Conservation (phyloP, 1,139 yeast genomes). For the Nakaseomyces glabratus region DNA sequence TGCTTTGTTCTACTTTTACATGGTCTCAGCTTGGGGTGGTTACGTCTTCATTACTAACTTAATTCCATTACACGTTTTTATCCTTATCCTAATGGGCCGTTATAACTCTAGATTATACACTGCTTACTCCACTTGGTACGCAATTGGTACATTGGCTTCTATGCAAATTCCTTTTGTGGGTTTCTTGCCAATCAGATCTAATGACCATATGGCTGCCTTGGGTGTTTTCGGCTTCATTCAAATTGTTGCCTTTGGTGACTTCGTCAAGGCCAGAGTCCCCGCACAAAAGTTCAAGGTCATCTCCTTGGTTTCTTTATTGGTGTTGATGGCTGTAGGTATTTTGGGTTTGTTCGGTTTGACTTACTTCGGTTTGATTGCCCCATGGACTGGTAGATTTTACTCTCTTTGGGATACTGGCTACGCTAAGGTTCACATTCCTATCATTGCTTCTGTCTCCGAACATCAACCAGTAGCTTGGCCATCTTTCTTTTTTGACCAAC, state of each 20-base stretch:
- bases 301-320: slow-evolving; percentile 49
- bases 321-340: slow-evolving; percentile 54
- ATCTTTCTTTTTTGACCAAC: slow-evolving; percentile 89
- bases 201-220: slow-evolving; percentile 97
- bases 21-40: slow-evolving; percentile 99
- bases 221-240: slow-evolving; percentile 96
- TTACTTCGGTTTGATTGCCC: slow-evolving; percentile 89
- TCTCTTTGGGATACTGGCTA: slow-evolving; percentile 97
- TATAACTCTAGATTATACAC: slow-evolving; percentile 75
- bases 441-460: slow-evolving; percentile 96
- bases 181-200: slow-evolving; percentile 89
- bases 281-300: slow-evolving; percentile 68
- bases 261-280: slow-evolving; percentile 65
- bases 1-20: slow-evolving; percentile 87
- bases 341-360: slow-evolving; percentile 71
- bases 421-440: slow-evolving; percentile 96
- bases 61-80: slow-evolving; percentile 92
- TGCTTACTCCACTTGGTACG: slow-evolving; percentile 94
- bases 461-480: slow-evolving; percentile 99
- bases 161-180: slow-evolving; percentile 99
- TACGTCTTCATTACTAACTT: slow-evolving; percentile 96
- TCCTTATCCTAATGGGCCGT: slow-evolving; percentile 87
- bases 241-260: slow-evolving; percentile 79
- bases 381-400: slow-evolving; percentile 99
- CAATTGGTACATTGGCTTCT: slow-evolving; percentile 90